Evolutionary conservation across 2,329 filamentous ascomycete genomes (phyloP).

Genomic region (Arachnomyces sp.): DNA sequence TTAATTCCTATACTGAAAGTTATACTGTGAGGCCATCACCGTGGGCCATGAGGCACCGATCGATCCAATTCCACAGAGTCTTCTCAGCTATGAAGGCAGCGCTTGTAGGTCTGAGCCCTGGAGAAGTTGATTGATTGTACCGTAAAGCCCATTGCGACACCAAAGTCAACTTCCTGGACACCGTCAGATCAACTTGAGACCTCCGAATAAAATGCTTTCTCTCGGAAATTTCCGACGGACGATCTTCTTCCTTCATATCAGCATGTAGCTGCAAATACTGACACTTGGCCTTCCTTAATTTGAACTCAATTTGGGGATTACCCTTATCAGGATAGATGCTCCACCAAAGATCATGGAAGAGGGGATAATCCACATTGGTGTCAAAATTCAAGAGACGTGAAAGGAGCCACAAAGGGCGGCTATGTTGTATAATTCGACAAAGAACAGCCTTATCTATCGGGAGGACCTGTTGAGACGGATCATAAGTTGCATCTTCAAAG

Average conservation of each 20-base stretch:
- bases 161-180: constrained; percentile 4
- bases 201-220: constrained; percentile 2
- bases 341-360: constrained; percentile 14
- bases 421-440: constrained; percentile 5
- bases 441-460: constrained; percentile 1
- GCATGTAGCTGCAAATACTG: constrained; percentile 5
- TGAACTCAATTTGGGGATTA: background rate
- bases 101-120: constrained; percentile 3
- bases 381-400: constrained; percentile 16
- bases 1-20: no score
- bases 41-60: constrained; percentile 1
- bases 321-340: background rate
- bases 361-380: constrained; percentile 12
- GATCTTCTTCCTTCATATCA: constrained; percentile 2
- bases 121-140: background rate
- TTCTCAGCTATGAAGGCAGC: constrained; percentile 2
- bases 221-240: background rate
- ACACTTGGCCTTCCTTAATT: constrained; percentile 1
- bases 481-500: constrained; percentile 9
- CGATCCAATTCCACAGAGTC: constrained; percentile 4
- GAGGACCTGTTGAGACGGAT: background rate
- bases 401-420: constrained; percentile 11
- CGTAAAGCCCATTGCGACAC: constrained; percentile 1
- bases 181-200: constrained; percentile 1
- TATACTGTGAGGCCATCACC: no score